Evolutionary conservation across 495 filamentous ascomycete species (phyloP), one percentile per base, ranked within the genome.

Genomic region (Glutinoglossum americanum): DNA sequence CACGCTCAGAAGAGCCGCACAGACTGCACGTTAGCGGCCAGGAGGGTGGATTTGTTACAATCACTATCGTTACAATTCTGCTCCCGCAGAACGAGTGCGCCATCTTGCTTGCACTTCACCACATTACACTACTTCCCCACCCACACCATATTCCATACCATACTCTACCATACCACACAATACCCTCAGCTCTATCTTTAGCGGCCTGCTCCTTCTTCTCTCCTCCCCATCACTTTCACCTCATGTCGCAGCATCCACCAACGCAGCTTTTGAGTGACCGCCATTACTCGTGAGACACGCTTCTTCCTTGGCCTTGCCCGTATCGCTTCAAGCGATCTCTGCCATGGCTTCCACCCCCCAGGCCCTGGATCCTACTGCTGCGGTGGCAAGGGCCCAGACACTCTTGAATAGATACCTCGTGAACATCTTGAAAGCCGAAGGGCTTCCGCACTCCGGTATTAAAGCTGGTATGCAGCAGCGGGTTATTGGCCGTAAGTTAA

Each of bases 381-480:
- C 79, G 13, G 64, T 67, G 26, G 68, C 71, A 32, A 65, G 72
- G 57, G 69, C 80, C 30, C 82, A 82, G 65, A 74, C 70, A 15
- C 67, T 83, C 35, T 74, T 84, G 60, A 89, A 89, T 67, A 74
- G 74, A 30, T 76, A 83, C 55, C 77, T 98, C 41, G 85, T 87
- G 59, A 67, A 71, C 17, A 82, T 96, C 61, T 79, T 89, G 62
- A 77, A 76, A 44, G 70, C 71, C 57, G 83, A 90, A 66, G 75
- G 78, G 28, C 73, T 90, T 19, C 71, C 74, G 35, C 80, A 85
- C 41, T 84, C 79, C 28, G 92, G 92, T 9, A 79, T 87, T 59
- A 98, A 98, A 70, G 73, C 78, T 28, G 74, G 82, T 21, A 70
- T 97, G 45, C 88, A 94, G 67, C 67, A 69, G 27, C 82, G 89